Percentiles rank a stretch among this genome's conserved stretches.
Evolutionary conservation across 2,329 filamentous ascomycete species (phyloP).

Genomic region (Aspergillus floridensis): DNA sequence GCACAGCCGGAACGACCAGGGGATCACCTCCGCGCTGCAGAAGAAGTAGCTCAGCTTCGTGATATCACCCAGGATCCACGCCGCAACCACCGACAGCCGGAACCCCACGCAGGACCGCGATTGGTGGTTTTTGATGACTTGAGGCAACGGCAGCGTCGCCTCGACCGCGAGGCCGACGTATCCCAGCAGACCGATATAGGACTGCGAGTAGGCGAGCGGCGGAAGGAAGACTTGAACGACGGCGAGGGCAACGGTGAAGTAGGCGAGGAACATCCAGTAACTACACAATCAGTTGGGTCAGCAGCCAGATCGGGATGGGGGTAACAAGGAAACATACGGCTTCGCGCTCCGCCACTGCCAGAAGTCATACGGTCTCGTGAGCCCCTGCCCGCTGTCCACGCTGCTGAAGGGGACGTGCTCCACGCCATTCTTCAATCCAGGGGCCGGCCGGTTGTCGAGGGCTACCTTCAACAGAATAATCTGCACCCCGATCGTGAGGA

Average conservation of each 20-base stretch:
- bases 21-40: constrained; percentile 42
- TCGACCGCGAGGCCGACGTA: constrained; percentile 48
- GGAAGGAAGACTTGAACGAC: constrained; percentile 55
- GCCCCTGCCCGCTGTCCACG: constrained; percentile 21
- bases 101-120: constrained; percentile 51
- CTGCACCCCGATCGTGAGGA: constrained; percentile 60
- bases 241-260: constrained; percentile 50
- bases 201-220: constrained; percentile 41
- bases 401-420: constrained; percentile 44
- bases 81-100: constrained; percentile 46
- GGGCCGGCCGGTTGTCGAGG: constrained; percentile 53
- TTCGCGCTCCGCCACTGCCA: constrained; percentile 61
- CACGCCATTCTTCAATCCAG: constrained; percentile 38
- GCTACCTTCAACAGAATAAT: constrained; percentile 60
- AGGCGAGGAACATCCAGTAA: constrained; percentile 59
- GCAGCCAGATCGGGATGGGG: not conserved
- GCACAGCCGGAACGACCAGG: constrained; percentile 50
- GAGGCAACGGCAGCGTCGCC: constrained; percentile 48
- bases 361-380: constrained; percentile 57
- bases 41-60: constrained; percentile 55
- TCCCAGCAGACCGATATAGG: constrained; percentile 47
- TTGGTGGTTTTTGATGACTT: constrained; percentile 48
- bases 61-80: constrained; percentile 50
- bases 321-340: constrained; percentile 42
- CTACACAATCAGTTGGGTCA: constrained; percentile 23